These are phyloP conservation scores for Alternaria atra DNA, from an alignment of 2,329 filamentous ascomycete genomes.

Conservation along the genomic window DNA sequence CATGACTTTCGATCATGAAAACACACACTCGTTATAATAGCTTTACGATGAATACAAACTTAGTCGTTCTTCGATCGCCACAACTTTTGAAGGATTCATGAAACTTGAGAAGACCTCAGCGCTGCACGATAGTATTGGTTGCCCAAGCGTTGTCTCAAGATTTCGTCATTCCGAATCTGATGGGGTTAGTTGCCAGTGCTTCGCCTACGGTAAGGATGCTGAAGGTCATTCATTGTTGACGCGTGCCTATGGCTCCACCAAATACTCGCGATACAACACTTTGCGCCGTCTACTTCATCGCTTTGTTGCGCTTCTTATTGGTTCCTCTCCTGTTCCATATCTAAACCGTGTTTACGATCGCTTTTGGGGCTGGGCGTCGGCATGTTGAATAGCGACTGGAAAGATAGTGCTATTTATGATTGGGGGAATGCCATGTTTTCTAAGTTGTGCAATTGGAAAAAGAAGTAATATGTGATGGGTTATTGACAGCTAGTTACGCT, in stretches of 20 bases:
- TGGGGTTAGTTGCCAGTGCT: not conserved
- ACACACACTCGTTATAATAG: not conserved
- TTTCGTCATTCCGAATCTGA: not conserved
- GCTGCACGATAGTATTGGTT: not conserved
- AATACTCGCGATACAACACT: not conserved
- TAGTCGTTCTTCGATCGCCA: not conserved
- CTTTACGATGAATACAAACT: slow-evolving; percentile 1
- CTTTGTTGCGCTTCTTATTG: not conserved
- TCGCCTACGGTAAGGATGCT: not conserved
- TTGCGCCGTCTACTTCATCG: not conserved
- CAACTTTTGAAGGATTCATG: not conserved
- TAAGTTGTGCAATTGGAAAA: too few relatives aligned
- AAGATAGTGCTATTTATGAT: too few relatives aligned
- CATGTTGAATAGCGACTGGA: too few relatives aligned
- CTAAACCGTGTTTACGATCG: not conserved
- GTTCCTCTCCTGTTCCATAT: too few relatives aligned
- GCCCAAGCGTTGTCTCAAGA: not conserved
- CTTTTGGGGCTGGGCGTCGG: too few relatives aligned
- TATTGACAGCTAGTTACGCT: too few relatives aligned
- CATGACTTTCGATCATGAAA: not conserved
- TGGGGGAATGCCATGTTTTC: too few relatives aligned
- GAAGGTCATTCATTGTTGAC: not conserved
- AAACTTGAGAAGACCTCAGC: not conserved
- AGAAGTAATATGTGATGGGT: too few relatives aligned
- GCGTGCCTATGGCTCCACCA: not conserved